A percentile compares a stretch with the other conserved stretches of the same genome.
Conservation (phyloP, 1,139 yeast genomes). For the Pichia sp. region DNA sequence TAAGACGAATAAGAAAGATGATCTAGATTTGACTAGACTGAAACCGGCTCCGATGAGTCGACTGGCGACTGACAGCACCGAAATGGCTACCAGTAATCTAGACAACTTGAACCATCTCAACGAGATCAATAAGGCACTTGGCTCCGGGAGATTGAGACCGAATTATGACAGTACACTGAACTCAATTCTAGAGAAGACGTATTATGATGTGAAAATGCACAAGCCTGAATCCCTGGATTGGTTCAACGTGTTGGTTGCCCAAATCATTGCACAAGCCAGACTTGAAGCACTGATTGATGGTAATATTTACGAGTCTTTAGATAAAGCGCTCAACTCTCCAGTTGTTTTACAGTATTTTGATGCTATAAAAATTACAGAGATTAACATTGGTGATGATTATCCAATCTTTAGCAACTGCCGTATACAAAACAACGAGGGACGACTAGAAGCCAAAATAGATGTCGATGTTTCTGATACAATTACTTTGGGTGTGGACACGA, state of each 20-base stretch:
- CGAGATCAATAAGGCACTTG: conserved; percentile 4
- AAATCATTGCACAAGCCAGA: conserved; percentile 78
- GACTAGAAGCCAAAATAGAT: conserved; percentile 86
- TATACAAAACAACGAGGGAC: conserved; percentile 50
- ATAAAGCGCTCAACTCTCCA: conserved; percentile 35
- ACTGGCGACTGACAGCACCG: conserved; percentile 1
- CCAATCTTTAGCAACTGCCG: conserved; percentile 95
- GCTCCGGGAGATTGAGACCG: neutral
- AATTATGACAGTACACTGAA: conserved; percentile 9
- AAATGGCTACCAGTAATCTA: neutral
- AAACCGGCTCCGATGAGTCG: conserved; percentile 4
- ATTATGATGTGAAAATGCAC: conserved; percentile 84
- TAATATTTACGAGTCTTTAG: conserved; percentile 70
- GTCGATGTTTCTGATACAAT: conserved; percentile 87
- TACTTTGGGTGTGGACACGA: conserved; percentile 85
- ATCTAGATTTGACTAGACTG: conserved; percentile 9
- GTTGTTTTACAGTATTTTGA: conserved; percentile 55
- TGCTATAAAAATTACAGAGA: conserved; percentile 70
- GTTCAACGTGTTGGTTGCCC: conserved; percentile 93
- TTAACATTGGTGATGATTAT: conserved; percentile 90
- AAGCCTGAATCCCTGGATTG: conserved; percentile 89
- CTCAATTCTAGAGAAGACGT: conserved; percentile 64
- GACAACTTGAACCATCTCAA: conserved; percentile 5
- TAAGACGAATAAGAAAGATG: conserved; percentile 14
- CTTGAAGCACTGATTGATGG: conserved; percentile 80